Percentiles rank a stretch among this genome's conserved stretches.
Evolutionary conservation across 1,284 basidiomycete genomes (phyloP).

Genomic region (Puccinia triticina): DNA sequence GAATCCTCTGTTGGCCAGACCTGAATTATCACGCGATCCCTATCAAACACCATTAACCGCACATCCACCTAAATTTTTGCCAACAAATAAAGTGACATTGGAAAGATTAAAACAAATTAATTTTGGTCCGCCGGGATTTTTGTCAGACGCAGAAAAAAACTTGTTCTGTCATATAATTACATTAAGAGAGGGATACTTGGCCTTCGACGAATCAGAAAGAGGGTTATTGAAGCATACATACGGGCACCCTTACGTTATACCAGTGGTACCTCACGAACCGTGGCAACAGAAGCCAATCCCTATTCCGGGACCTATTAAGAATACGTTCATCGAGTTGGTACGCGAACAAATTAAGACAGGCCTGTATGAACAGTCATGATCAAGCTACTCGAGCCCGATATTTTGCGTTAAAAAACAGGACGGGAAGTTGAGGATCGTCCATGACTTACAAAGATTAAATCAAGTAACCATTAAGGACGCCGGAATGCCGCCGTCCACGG

Average conservation of each 20-base stretch:
- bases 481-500: background rate
- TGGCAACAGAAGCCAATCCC: background rate
- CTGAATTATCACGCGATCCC: too few species aligned
- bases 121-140: constrained; percentile 5
- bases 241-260: background rate
- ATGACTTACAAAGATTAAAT: background rate
- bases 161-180: background rate
- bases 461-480: background rate
- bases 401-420: background rate
- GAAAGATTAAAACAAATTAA: background rate
- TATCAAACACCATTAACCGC: background rate
- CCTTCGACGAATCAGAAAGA: background rate
- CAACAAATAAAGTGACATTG: background rate
- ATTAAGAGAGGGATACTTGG: background rate
- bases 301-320: background rate
- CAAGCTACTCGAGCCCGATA: background rate
- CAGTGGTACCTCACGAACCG: background rate
- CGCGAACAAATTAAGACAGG: background rate
- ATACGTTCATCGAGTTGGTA: background rate
- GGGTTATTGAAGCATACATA: background rate
- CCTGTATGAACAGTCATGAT: background rate
- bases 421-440: background rate
- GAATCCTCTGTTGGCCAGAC: background rate
- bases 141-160: background rate
- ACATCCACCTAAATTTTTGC: background rate